Conservation (phyloP, 768 basidiomycete species). For the Amanita inopinata region DNA sequence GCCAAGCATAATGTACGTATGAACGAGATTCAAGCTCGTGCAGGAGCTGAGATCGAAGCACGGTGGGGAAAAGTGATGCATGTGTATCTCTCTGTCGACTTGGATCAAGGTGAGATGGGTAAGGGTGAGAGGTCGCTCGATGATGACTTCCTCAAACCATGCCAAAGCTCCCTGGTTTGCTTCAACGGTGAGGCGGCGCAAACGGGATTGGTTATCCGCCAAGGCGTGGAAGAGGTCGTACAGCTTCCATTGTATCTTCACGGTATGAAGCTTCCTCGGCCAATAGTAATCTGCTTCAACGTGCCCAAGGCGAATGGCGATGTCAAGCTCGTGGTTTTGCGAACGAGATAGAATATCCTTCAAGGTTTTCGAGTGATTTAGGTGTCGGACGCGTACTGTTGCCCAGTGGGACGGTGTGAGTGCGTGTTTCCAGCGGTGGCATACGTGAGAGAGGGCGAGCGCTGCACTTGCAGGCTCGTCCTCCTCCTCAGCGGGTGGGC, state of each 20-base stretch:
- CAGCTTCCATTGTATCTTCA: neutral
- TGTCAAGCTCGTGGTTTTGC: neutral
- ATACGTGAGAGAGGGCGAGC: slow-evolving; percentile 6
- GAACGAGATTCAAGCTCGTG: neutral
- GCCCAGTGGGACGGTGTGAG: slow-evolving; percentile 7
- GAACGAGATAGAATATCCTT: slow-evolving; percentile 5
- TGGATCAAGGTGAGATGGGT: slow-evolving; percentile 6
- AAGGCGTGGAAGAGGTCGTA: slow-evolving; percentile 2
- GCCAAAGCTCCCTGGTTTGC: slow-evolving; percentile 1
- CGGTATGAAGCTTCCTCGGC: neutral
- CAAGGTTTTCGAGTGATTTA: neutral
- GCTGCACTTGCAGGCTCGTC: slow-evolving; percentile 2
- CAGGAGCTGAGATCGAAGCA: slow-evolving; percentile 6
- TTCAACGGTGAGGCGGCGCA: slow-evolving; percentile 1
- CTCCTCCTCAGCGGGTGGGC: neutral
- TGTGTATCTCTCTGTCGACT: neutral
- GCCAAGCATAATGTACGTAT: neutral
- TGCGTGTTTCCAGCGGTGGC: slow-evolving; percentile 5
- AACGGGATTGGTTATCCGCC: neutral
- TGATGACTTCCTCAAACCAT: neutral
- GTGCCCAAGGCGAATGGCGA: slow-evolving; percentile 4
- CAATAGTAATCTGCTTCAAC: neutral
- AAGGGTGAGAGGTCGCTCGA: neutral
- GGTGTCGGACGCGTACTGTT: slow-evolving; percentile 4
- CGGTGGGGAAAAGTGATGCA: neutral